Base-by-base conservation (phyloP, 2,329 filamentous ascomycete genomes). In the Amylocarpus encephaloides region DNA sequence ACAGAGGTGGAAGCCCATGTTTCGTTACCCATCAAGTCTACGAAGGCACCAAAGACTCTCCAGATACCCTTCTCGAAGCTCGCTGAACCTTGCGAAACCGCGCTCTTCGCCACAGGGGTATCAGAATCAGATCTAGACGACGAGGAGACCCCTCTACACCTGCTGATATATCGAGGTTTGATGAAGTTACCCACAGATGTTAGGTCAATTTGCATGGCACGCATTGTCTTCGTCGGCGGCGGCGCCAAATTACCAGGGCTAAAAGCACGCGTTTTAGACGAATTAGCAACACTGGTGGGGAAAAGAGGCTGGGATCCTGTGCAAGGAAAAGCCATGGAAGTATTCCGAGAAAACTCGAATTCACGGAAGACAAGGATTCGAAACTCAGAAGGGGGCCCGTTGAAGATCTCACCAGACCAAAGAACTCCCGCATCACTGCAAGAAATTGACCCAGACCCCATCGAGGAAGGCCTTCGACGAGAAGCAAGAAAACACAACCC, bases 141-240 rank as follows among this genome's bases (percentile, higher is more conserved):
- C 61, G 77, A 98, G 59, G 92, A 97, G 57, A 76, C 87, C 15
- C 83, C 92, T 0, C 63, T 97, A 1, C 88, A 87, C 46, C 65
- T 83, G 11, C 76, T 97, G 7, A 73, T 94, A 2, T 94, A 95
- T 68, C 78, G 80, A 47, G 78, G 83, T 34, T 76, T 98, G 1
- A 73, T 94, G 1, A 76, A 80, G 6, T 73, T 96, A 1, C 87
- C 90, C 0, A 71, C 92, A 3, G 93, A 98, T 67, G 82, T 91
- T 3, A 82, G 93, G 19, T 84, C 86, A 1, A 70, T 85, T 4
- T 96, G 92, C 67, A 93, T 96, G 82, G 83, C 90, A 1, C 86
- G 92, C 35, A 86, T 97, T 41, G 74, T 95, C 13, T 86, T 98
- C 62, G 85, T 85, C 0, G 93, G 93, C 30, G 89, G 89, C 2